Evolutionary conservation across 306 rosid species (phyloP).

Genomic region (Sicyos edulis): DNA sequence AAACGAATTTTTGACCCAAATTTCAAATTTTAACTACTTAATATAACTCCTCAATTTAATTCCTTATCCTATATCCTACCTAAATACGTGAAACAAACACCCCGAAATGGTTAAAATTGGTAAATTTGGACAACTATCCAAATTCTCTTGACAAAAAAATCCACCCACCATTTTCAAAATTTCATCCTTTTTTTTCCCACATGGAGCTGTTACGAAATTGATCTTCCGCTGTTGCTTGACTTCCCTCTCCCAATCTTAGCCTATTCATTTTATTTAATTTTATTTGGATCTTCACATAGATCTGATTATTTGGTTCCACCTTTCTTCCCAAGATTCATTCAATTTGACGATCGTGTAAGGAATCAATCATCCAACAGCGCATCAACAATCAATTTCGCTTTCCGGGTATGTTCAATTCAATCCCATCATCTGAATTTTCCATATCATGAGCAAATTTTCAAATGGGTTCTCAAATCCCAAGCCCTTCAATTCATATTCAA

Average conservation of each 20-base stretch:
- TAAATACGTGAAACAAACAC: no score
- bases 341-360: background rate
- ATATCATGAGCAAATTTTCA: slow-evolving; percentile 48
- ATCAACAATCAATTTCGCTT: background rate
- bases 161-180: background rate
- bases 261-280: background rate
- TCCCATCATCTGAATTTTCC: background rate
- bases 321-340: background rate
- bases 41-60: no score
- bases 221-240: background rate
- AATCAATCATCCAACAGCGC: slow-evolving; percentile 10
- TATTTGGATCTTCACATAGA: background rate
- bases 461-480: slow-evolving; percentile 50
- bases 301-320: background rate
- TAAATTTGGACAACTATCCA: no score
- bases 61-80: no score
- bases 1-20: no score
- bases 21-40: no score
- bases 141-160: no score
- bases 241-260: background rate
- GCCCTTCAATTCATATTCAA: slow-evolving; percentile 54
- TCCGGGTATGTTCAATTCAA: slow-evolving; percentile 17
- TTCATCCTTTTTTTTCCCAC: background rate
- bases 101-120: no score
- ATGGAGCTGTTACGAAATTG: background rate